Percentiles rank a stretch among this genome's conserved stretches.
These are phyloP conservation scores for Leccinum broughii DNA, from an alignment of 768 basidiomycete species.

Conservation along the genomic window DNA sequence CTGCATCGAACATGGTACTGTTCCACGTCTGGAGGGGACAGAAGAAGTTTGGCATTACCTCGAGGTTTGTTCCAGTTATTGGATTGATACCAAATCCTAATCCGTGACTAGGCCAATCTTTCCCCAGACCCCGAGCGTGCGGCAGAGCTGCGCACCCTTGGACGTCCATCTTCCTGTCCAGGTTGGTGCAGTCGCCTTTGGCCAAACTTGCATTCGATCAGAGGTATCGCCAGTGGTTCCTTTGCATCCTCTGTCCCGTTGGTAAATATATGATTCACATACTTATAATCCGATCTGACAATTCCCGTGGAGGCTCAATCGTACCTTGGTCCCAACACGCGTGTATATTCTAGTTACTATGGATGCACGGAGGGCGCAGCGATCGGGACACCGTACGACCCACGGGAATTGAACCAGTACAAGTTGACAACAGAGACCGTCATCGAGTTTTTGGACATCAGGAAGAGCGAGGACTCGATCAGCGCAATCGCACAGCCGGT, in stretches of 20 bases:
- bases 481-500: not conserved
- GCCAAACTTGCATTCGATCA: not conserved
- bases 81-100: not conserved
- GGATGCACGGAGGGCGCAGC: not conserved
- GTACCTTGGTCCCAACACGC: not conserved
- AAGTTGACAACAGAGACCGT: not conserved
- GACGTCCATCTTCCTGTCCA: not conserved
- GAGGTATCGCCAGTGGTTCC: not conserved
- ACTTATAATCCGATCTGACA: not conserved
- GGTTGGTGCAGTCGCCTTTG: not conserved
- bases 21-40: not conserved
- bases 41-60: not conserved
- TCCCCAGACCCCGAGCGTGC: not conserved
- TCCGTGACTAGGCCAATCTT: not conserved
- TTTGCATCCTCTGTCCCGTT: not conserved
- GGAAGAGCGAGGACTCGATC: not conserved
- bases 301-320: not conserved
- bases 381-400: not conserved
- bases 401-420: not conserved
- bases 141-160: not conserved
- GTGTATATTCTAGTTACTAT: not conserved
- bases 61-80: not conserved
- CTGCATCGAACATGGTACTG: not conserved
- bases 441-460: not conserved
- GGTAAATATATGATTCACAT: not conserved